phyloP scores from a whole-genome alignment of 2,329 filamentous ascomycete genomes.

The Apiospora marii region DNA sequence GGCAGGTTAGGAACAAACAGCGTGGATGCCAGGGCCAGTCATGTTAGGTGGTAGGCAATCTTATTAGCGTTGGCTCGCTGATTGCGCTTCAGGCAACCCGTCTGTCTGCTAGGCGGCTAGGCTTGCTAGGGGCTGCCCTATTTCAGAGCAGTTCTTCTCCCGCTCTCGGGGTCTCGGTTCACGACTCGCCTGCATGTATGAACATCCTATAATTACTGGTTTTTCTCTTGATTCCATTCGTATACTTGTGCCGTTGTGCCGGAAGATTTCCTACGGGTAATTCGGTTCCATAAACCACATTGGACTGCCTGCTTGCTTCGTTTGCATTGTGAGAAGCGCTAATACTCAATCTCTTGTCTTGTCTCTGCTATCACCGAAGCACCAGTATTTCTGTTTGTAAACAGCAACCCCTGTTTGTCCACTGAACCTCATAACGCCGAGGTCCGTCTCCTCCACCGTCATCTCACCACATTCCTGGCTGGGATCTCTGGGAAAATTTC shows the following conservation, averaged over 20 bases:
- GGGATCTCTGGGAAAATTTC: constrained; percentile 6
- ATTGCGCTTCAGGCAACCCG: neutral
- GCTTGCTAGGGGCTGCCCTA: constrained; percentile 11
- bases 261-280: neutral
- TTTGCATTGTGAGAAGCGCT: constrained; percentile 1
- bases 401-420: constrained; percentile 18
- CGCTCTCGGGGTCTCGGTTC: constrained; percentile 2
- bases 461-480: constrained; percentile 2
- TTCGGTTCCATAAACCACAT: neutral
- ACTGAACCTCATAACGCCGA: constrained; percentile 11
- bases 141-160: neutral
- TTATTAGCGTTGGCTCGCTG: constrained; percentile 11
- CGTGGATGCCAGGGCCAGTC: neutral
- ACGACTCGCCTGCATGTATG: constrained; percentile 7
- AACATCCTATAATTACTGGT: constrained; percentile 6
- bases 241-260: constrained; percentile 5
- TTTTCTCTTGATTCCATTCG: neutral
- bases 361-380: neutral
- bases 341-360: neutral
- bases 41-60: constrained; percentile 10
- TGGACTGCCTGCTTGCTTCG: neutral
- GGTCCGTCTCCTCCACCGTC: constrained; percentile 15
- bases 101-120: constrained; percentile 2
- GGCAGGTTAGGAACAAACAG: neutral
- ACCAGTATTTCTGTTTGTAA: constrained; percentile 9